Evolutionary conservation across 768 basidiomycete genomes (phyloP).

Genomic region (Rhodosporidiobolus odoratus): DNA sequence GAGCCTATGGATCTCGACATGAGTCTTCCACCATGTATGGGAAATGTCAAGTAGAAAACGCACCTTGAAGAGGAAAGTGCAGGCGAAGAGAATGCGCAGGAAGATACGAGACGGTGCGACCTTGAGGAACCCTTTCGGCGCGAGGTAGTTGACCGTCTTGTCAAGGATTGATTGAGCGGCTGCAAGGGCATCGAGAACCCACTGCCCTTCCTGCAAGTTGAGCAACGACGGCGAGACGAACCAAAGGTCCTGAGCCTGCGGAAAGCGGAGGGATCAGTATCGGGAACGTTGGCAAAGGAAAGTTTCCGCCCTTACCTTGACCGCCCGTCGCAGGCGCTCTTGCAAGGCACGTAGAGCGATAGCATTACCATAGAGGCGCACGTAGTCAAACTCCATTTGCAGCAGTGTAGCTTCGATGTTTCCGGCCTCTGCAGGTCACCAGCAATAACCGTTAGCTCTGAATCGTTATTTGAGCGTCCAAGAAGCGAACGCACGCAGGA

Average conservation of each 20-base stretch:
- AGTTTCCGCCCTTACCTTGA: constrained; percentile 12
- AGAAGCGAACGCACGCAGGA: constrained; percentile 16
- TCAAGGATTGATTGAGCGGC: constrained; percentile 37
- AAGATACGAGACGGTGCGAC: constrained; percentile 29
- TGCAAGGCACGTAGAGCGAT: constrained; percentile 33
- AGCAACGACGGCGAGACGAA: constrained; percentile 35
- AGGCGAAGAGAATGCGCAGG: constrained; percentile 35
- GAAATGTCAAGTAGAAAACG: not conserved
- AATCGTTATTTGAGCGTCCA: not conserved
- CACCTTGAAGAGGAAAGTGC: constrained; percentile 35
- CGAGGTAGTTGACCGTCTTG: constrained; percentile 30
- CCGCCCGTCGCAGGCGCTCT: constrained; percentile 17
- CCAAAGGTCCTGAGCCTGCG: constrained; percentile 20
- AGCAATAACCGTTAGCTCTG: not conserved
- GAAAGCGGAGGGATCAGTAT: not conserved
- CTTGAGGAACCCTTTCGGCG: constrained; percentile 28
- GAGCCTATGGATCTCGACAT: constrained; percentile 15
- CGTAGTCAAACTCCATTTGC: constrained; percentile 35
- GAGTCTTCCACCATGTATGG: not conserved
- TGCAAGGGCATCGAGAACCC: constrained; percentile 33
- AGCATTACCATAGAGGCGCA: constrained; percentile 31
- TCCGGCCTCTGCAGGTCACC: constrained; percentile 27
- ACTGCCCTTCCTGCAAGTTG: constrained; percentile 36
- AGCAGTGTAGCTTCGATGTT: constrained; percentile 35
- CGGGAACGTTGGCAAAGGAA: no score